Conservation (phyloP, 352 stramenopile species). For the Paralagenidium karlingii region DNA sequence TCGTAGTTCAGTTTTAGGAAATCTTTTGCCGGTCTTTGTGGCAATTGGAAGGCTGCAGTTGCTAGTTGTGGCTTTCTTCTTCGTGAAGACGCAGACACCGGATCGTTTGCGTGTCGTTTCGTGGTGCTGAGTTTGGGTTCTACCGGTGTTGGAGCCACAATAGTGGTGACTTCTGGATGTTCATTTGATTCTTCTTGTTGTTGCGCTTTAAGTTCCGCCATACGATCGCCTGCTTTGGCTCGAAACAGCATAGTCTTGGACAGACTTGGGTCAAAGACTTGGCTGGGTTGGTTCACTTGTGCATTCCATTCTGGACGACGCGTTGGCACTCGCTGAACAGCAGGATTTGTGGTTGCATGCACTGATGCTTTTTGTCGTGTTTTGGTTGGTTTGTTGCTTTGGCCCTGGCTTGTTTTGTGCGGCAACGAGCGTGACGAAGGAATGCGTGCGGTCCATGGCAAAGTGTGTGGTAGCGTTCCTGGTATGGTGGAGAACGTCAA, state of each 20-base stretch:
- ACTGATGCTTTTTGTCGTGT: too few species aligned
- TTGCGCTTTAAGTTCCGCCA: not conserved
- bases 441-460: too few species aligned
- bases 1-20: constrained; percentile 51
- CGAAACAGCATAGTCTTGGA: constrained; percentile 43
- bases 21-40: constrained; percentile 19
- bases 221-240: constrained; percentile 16
- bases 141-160: not conserved
- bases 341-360: too few species aligned
- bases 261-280: constrained; percentile 31
- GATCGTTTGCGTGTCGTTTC: constrained; percentile 4
- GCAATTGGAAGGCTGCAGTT: constrained; percentile 2
- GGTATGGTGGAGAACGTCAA: too few species aligned
- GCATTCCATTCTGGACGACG: constrained; percentile 31
- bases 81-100: constrained; percentile 1
- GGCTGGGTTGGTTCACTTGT: too few species aligned
- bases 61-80: constrained; percentile 1
- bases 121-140: not conserved
- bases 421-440: too few species aligned
- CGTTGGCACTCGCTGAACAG: too few species aligned
- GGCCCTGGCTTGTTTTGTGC: too few species aligned
- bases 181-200: not conserved
- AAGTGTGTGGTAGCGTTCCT: too few species aligned
- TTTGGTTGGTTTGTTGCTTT: too few species aligned
- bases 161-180: not conserved